These are phyloP conservation scores for Arthroderma sp. DNA, from an alignment of 2,329 filamentous ascomycete species.

Conservation along the genomic window DNA sequence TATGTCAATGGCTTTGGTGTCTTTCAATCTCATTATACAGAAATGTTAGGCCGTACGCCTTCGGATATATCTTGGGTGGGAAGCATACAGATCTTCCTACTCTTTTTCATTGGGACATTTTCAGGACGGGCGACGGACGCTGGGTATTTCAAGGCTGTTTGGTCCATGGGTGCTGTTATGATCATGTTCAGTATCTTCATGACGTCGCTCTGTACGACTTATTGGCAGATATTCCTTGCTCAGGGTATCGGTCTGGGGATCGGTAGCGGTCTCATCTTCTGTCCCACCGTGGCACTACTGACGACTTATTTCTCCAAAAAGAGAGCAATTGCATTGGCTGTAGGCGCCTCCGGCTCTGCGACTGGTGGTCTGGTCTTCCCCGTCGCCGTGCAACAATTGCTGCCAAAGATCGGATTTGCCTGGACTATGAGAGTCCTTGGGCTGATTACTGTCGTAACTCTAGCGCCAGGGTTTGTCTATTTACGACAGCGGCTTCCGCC, in stretches of 20 bases:
- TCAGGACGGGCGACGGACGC: conserved; percentile 40
- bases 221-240: conserved; percentile 37
- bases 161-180: conserved; percentile 32
- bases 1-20: conserved; percentile 43
- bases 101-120: conserved; percentile 39
- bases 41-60: conserved; percentile 28
- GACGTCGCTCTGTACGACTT: conserved; percentile 34
- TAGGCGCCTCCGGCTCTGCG: conserved; percentile 46
- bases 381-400: conserved; percentile 40
- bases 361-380: conserved; percentile 54
- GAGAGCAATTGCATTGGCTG: conserved; percentile 46
- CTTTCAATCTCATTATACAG: conserved; percentile 41
- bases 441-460: conserved; percentile 42
- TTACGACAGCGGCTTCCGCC: conserved; percentile 38
- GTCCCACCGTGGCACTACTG: conserved; percentile 40
- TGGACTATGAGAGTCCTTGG: conserved; percentile 53
- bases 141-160: conserved; percentile 35
- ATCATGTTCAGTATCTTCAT: conserved; percentile 38
- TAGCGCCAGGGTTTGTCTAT: conserved; percentile 30
- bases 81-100: conserved; percentile 37
- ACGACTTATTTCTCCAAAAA: conserved; percentile 49
- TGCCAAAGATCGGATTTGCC: conserved; percentile 47
- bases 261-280: conserved; percentile 43
- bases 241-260: conserved; percentile 47
- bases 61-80: conserved; percentile 42